Evolutionary conservation across 805 yeast genomes (phyloP).

Genomic region (Wickerhamomyces mucosus): DNA sequence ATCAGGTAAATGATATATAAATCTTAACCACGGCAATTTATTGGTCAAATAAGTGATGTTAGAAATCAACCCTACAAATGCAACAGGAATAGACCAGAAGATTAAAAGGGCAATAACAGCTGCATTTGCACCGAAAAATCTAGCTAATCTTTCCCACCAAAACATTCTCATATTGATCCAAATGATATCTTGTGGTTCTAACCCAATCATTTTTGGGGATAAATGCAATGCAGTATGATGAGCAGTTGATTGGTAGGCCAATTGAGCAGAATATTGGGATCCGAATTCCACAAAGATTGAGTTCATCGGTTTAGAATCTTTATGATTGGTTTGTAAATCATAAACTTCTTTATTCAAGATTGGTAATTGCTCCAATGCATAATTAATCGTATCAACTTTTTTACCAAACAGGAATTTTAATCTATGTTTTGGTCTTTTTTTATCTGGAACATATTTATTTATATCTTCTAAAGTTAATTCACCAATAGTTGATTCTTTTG

Average conservation of each 20-base stretch:
- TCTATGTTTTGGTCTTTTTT: slow-evolving; percentile 57
- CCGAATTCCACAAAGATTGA: slow-evolving; percentile 74
- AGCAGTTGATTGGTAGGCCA: slow-evolving; percentile 54
- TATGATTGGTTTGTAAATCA: slow-evolving; percentile 41
- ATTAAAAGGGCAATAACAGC: slow-evolving; percentile 47
- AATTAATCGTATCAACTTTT: slow-evolving; percentile 55
- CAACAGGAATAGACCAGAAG: slow-evolving; percentile 72
- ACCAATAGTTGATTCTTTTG: slow-evolving; percentile 21
- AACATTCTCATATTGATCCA: slow-evolving; percentile 71
- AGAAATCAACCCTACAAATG: slow-evolving; percentile 68
- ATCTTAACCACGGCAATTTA: slow-evolving; percentile 43
- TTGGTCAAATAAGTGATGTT: slow-evolving; percentile 55
- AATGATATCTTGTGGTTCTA: slow-evolving; percentile 51
- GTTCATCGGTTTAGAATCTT: slow-evolving; percentile 53
- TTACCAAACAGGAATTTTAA: slow-evolving; percentile 35
- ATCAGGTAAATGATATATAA: slow-evolving; percentile 47
- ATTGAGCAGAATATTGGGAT: slow-evolving; percentile 64
- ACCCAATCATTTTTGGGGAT: slow-evolving; percentile 50
- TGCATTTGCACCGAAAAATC: slow-evolving; percentile 41
- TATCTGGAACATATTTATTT: slow-evolving; percentile 48
- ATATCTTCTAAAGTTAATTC: slow-evolving; percentile 26
- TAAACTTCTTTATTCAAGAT: slow-evolving; percentile 46
- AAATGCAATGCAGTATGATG: slow-evolving; percentile 61
- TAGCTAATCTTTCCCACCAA: slow-evolving; percentile 67
- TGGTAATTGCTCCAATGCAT: slow-evolving; percentile 49